Percentiles rank a stretch among this genome's conserved stretches.
Evolutionary conservation across 257 asterid species (phyloP).

Genomic region (Vinca minor): DNA sequence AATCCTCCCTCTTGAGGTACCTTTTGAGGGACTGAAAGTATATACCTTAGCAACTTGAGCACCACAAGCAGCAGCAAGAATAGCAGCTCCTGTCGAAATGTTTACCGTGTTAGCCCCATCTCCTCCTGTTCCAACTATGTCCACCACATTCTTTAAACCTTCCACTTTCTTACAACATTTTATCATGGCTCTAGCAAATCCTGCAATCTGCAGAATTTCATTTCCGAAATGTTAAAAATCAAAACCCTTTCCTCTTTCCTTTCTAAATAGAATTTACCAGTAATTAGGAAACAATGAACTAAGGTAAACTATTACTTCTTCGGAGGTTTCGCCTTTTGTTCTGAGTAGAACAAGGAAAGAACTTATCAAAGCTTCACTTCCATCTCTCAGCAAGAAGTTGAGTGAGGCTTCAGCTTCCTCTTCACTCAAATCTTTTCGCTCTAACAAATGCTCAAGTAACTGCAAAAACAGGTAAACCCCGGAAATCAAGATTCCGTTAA

Average conservation of each 20-base stretch:
- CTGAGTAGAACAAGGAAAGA: slow-evolving; percentile 93
- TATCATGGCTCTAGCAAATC: slow-evolving; percentile 79
- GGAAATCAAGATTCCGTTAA: background rate
- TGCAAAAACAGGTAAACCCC: slow-evolving; percentile 12
- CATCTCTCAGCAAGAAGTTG: slow-evolving; percentile 67
- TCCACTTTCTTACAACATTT: slow-evolving; percentile 51
- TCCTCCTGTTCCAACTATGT: slow-evolving; percentile 85
- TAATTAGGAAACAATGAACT: no score
- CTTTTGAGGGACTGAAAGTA: no score
- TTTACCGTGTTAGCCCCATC: slow-evolving; percentile 81
- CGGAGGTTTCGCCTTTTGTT: slow-evolving; percentile 91
- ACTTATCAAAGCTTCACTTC: slow-evolving; percentile 81
- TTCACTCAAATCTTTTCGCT: slow-evolving; percentile 69
- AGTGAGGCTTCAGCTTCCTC: slow-evolving; percentile 67
- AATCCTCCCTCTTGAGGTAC: no score
- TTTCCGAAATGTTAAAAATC: background rate
- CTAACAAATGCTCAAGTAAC: slow-evolving; percentile 69
- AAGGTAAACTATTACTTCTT: slow-evolving; percentile 41
- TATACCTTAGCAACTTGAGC: slow-evolving; percentile 77
- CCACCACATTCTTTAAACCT: slow-evolving; percentile 55
- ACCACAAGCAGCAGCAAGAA: slow-evolving; percentile 90
- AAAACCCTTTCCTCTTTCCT: background rate
- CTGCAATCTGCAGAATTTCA: slow-evolving; percentile 43
- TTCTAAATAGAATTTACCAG: background rate
- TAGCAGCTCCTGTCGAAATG: slow-evolving; percentile 77